Conservation (phyloP, 345 rosid species). For the Dimocarpus longan region DNA sequence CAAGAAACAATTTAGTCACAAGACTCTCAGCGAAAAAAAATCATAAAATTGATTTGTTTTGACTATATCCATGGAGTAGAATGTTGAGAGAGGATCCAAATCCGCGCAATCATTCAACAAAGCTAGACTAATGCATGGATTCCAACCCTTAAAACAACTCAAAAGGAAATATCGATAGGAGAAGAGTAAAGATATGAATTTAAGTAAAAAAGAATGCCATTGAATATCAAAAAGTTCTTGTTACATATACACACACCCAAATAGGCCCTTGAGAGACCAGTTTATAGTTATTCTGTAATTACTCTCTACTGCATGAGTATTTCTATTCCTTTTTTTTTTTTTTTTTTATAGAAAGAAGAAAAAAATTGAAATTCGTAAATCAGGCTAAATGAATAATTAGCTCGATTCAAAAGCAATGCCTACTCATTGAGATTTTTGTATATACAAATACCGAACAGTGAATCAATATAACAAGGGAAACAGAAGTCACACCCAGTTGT, state of each 20-base stretch:
- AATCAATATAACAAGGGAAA: not conserved
- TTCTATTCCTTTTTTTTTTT: not conserved
- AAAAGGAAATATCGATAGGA: not conserved
- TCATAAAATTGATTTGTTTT: too few relatives aligned
- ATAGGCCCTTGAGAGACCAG: not conserved
- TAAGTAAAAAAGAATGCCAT: not conserved
- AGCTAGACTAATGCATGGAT: too few relatives aligned
- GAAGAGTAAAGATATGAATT: not conserved
- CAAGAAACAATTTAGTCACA: too few relatives aligned
- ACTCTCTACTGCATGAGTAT: not conserved
- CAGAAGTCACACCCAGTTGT: slow-evolving; percentile 56
- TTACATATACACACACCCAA: not conserved
- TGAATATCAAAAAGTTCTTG: not conserved
- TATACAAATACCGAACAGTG: slow-evolving; percentile 7
- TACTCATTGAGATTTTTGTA: not conserved
- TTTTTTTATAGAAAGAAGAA: not conserved
- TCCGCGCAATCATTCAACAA: too few relatives aligned
- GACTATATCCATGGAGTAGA: too few relatives aligned
- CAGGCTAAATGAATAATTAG: not conserved
- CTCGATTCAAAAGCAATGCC: not conserved
- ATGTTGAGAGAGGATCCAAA: too few relatives aligned
- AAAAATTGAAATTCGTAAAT: not conserved
- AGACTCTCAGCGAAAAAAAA: too few relatives aligned
- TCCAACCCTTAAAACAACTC: not conserved
- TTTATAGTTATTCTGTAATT: slow-evolving; percentile 1